phyloP scores from a whole-genome alignment of 768 basidiomycete species.

The Suillus weaverae region DNA sequence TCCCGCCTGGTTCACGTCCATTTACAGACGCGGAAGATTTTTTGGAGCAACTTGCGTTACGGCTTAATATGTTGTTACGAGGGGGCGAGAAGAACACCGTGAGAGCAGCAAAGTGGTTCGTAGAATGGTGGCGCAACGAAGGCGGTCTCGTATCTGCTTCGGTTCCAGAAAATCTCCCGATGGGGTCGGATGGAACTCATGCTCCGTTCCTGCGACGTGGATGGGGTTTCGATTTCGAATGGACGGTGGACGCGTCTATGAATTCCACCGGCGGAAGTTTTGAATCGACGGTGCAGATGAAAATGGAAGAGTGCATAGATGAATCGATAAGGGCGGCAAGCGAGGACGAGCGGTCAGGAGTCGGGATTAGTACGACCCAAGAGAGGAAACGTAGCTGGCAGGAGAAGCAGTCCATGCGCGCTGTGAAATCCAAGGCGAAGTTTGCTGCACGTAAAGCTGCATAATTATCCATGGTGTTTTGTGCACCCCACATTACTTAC shows the following conservation, averaged over 20 bases:
- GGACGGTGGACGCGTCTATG: slow-evolving; percentile 38
- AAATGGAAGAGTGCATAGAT: slow-evolving; percentile 74
- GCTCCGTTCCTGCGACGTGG: slow-evolving; percentile 44
- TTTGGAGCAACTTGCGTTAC: slow-evolving; percentile 62
- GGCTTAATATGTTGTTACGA: slow-evolving; percentile 80
- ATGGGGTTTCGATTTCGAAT: slow-evolving; percentile 88
- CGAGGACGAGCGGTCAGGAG: slow-evolving; percentile 55
- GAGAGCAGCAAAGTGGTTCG: slow-evolving; percentile 78
- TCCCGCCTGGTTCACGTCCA: slow-evolving; percentile 54
- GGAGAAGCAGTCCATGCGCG: slow-evolving; percentile 40
- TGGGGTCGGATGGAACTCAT: background rate
- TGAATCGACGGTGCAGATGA: slow-evolving; percentile 47
- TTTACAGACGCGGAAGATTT: slow-evolving; percentile 65
- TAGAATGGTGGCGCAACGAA: slow-evolving; percentile 85
- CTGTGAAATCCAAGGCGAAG: slow-evolving; percentile 33
- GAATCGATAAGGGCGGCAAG: slow-evolving; percentile 43
- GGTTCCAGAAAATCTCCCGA: slow-evolving; percentile 30
- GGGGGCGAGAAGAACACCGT: slow-evolving; percentile 71
- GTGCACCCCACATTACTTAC: background rate
- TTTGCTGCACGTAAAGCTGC: slow-evolving; percentile 25
- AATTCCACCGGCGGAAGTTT: slow-evolving; percentile 22
- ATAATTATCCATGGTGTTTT: background rate
- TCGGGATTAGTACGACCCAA: slow-evolving; percentile 68
- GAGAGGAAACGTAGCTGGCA: slow-evolving; percentile 57
- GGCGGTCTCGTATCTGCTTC: slow-evolving; percentile 59